Base-by-base conservation (phyloP, 352 stramenopile species). In the Pythium insidiosum region DNA sequence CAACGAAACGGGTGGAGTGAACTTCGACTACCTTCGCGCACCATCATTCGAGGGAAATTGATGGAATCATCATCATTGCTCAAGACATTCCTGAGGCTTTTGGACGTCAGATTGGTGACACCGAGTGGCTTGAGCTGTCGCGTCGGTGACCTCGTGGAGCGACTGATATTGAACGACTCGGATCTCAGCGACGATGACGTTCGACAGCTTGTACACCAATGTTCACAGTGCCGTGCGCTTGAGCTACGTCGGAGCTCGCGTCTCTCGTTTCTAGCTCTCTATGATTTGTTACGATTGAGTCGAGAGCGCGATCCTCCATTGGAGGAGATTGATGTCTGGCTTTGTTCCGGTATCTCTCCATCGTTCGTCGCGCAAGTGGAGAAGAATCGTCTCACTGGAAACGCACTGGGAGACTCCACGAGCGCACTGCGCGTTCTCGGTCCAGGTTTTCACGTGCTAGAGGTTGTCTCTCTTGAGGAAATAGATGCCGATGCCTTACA, bases 241-340 rank as follows among this genome's bases (percentile, higher is more conserved):
- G 50, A 30, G 6, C 43, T 74, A 4, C 53, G 21, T 2, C 31
- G 50, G 11, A 71, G 64, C 34, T 43, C 11, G 3, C 30, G 50
- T 18, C 18, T 75, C 12, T 65, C 57, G 26, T 75, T 71, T 36
- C 28, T 70, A 41, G 15, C 58, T 47, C 30, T 72, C 38, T 69
- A 69, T 36, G 45, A 69, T 23, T 42, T 66, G 25, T 48, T 53
- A 19, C 56, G 53, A 2, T 5, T 63, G 13, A 38, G 25, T 13
- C 50, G 50, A n/a, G 50, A 58, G 30, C 50, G 38, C 12, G 12
- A 34, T n/a, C 11, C 31, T 10, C 24, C 15, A 16, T 19, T 60
- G 20, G 15, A 46, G 7, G 18, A 16, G 0, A 21, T 75, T 2
- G 55, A 72, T 28, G 21, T 75, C 3, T 72, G 61, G 51, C 48